Evolutionary conservation across 495 filamentous ascomycete genomes (phyloP), one percentile per base, ranked within the genome.

Genomic region (Penicillium taxi): DNA sequence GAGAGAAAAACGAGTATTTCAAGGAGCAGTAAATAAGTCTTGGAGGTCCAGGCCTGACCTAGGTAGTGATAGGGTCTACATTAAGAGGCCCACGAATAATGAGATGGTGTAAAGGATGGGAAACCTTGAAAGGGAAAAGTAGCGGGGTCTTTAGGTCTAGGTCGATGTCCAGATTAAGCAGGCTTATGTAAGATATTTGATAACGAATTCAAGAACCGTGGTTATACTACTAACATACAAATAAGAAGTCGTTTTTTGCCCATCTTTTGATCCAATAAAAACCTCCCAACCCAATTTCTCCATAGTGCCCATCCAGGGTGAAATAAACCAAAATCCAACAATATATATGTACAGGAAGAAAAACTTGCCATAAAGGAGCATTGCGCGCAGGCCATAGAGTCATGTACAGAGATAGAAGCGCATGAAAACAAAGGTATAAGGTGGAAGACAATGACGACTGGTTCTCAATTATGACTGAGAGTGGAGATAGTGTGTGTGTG

Each of bases 261-360:
- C 36, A 35, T 40, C 37, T 35, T 32, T 35, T 28, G 23, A 38
- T 18, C 4, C 16, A 21, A 24, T 17, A 36, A 14, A 32, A 24
- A 24, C 21, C 26, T 39, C 36, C 41, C 32, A 40, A 27, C 41
- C 39, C 52, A 42, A 47, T 29, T 39, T n/a, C n/a, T n/a, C n/a
- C n/a, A n/a, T n/a, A n/a, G n/a, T n/a, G 42, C 53, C 51, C 48
- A 44, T 55, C 45, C 48, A 55, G 51, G 48, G 51, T 31, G 25
- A 48, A 24, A 36, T 19, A 28, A 30, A 37, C 37, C 43, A 35
- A 37, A 33, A 45, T 18, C 11, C 33, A 47, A 36, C 26, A 32
- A 24, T 45, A 39, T 63, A 65, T 65, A 63, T 65, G 43, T 65
- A 65, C 57, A 65, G 25, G 47, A 39, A 38, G 32, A 48, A 46